These are phyloP conservation scores for Zygoascus flipseniorum DNA, from an alignment of 805 yeast species.

Conservation along the genomic window DNA sequence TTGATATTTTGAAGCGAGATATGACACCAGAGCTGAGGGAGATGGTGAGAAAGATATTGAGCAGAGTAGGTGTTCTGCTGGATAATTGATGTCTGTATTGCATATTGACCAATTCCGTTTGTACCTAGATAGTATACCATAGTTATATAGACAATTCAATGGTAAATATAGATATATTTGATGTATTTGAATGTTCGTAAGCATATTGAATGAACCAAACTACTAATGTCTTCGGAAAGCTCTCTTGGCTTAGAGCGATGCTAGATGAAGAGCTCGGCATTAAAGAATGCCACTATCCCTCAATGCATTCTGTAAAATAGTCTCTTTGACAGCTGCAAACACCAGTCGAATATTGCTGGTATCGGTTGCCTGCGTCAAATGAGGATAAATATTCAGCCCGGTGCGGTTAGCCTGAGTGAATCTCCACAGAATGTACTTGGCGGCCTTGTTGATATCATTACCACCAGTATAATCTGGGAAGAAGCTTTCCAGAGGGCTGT, in stretches of 20 bases:
- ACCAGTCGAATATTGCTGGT: constrained; percentile 82
- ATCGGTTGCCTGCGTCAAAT: constrained; percentile 88
- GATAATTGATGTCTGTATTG: not conserved
- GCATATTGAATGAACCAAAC: not conserved
- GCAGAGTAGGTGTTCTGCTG: constrained; percentile 28
- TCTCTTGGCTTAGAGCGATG: not conserved
- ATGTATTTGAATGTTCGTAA: not conserved
- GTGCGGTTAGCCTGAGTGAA: constrained; percentile 79
- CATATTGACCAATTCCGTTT: too few species aligned
- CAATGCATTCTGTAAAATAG: constrained; percentile 65
- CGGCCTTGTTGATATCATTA: constrained; percentile 80
- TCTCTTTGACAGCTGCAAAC: constrained; percentile 75
- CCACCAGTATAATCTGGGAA: constrained; percentile 93
- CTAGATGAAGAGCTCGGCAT: not conserved
- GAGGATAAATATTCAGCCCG: constrained; percentile 76
- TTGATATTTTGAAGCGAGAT: constrained; percentile 30
- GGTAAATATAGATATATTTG: too few species aligned
- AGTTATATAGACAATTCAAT: too few species aligned
- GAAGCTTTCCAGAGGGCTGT: constrained; percentile 70
- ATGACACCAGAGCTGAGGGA: constrained; percentile 28
- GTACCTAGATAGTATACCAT: too few species aligned
- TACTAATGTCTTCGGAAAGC: not conserved
- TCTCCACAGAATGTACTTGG: constrained; percentile 84
- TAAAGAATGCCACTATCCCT: constrained; percentile 67
- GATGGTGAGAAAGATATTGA: constrained; percentile 27